A percentile compares a stretch with the other conserved stretches of the same genome.
Evolutionary conservation across 83 land plant species (phyloP).

Genomic region (Thuja plicata): DNA sequence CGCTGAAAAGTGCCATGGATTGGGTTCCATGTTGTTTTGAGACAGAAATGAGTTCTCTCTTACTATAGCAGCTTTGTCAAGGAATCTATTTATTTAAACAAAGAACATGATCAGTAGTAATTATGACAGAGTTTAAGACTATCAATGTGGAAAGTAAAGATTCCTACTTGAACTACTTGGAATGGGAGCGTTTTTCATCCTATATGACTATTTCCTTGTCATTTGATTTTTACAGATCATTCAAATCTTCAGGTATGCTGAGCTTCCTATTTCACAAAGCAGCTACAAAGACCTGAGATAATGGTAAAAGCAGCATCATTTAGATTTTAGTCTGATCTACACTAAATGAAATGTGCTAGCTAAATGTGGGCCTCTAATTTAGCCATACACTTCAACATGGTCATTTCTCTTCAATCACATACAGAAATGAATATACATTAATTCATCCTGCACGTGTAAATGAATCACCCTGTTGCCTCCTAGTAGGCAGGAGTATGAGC

Average conservation of each 20-base stretch:
- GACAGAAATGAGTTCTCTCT: neutral
- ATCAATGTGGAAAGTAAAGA: neutral
- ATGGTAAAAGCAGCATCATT: neutral
- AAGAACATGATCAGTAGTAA: neutral
- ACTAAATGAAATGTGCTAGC: no score
- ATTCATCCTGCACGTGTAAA: no score
- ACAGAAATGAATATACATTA: no score
- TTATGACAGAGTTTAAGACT: neutral
- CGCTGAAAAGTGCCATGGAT: slow-evolving; percentile 37
- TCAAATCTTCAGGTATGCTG: neutral
- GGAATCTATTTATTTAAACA: neutral
- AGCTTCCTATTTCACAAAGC: slow-evolving; percentile 21
- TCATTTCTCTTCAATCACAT: no score
- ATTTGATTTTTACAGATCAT: slow-evolving; percentile 4
- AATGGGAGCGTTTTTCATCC: slow-evolving; percentile 5
- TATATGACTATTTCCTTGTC: neutral
- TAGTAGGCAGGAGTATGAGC: no score
- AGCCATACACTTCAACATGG: no score
- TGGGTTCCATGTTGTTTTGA: neutral
- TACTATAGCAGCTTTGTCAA: slow-evolving; percentile 23
- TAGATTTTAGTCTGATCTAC: no score
- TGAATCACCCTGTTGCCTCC: no score
- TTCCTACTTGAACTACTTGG: slow-evolving; percentile 19
- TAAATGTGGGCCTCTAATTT: no score
- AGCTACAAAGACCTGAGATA: slow-evolving; percentile 23